These are phyloP conservation scores for Colletotrichum acutatum DNA, from an alignment of 2,329 filamentous ascomycete genomes.

Conservation along the genomic window DNA sequence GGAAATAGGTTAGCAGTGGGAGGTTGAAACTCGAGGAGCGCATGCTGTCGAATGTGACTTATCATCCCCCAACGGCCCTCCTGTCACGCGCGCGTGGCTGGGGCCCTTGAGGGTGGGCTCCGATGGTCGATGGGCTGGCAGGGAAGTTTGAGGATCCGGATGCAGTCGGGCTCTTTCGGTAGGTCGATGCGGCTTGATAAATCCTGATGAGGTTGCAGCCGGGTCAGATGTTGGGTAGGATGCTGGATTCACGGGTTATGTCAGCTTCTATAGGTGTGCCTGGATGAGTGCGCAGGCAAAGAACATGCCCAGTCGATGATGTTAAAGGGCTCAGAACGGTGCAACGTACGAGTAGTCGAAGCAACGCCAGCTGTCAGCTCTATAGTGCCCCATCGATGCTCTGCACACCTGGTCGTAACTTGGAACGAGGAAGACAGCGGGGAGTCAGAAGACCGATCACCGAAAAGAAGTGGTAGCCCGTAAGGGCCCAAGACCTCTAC, in stretches of 20 bases:
- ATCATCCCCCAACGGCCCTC: conserved; percentile 13
- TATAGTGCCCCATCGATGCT: background rate
- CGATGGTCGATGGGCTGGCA: conserved; percentile 4
- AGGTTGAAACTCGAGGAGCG: conserved; percentile 22
- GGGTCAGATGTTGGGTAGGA: conserved; percentile 7
- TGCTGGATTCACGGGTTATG: background rate
- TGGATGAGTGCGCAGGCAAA: background rate
- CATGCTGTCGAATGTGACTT: conserved; percentile 27
- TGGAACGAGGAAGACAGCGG: background rate
- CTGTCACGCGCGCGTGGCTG: conserved; percentile 30
- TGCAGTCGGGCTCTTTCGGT: background rate
- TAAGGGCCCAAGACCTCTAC: background rate
- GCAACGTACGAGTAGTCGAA: background rate
- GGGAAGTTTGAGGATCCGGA: conserved; percentile 4
- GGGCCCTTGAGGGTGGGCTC: conserved; percentile 5
- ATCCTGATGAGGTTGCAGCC: background rate
- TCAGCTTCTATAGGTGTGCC: conserved; percentile 4
- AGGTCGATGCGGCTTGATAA: conserved; percentile 1
- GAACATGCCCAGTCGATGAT: background rate
- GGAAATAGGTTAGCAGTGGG: conserved; percentile 8
- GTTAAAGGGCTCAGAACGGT: background rate
- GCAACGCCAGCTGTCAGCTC: background rate
- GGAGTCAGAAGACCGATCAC: background rate
- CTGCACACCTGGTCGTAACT: background rate
- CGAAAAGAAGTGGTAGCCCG: background rate